These are phyloP conservation scores for Leccinum uliginosum DNA, from an alignment of 768 basidiomycete species.

Conservation along the genomic window DNA sequence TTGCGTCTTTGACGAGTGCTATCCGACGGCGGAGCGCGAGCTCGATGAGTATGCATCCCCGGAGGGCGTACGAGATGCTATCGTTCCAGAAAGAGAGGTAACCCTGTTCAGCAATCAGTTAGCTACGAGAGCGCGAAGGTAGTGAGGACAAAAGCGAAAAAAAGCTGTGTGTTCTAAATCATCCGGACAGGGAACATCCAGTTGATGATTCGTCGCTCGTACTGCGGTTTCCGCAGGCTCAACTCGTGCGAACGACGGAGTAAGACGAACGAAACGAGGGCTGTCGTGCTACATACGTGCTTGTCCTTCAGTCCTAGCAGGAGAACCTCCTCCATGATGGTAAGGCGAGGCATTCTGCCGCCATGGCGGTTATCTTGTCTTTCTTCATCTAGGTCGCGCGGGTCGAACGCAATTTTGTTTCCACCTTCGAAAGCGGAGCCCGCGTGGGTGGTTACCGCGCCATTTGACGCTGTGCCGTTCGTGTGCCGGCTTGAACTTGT, in stretches of 20 bases:
- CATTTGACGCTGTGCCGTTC: slow-evolving; percentile 29
- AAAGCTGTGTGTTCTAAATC: slow-evolving; percentile 1
- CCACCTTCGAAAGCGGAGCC: slow-evolving; percentile 85
- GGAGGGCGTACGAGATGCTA: slow-evolving; percentile 97
- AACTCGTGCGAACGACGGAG: slow-evolving; percentile 6
- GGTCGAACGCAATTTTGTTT: slow-evolving; percentile 89
- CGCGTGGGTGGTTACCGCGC: slow-evolving; percentile 49
- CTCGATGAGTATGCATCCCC: slow-evolving; percentile 98
- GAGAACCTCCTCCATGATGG: slow-evolving; percentile 96
- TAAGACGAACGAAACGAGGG: neutral
- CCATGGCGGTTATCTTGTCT: slow-evolving; percentile 60
- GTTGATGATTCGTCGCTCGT: slow-evolving; percentile 5
- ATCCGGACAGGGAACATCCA: slow-evolving; percentile 3
- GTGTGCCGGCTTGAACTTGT: slow-evolving; percentile 25
- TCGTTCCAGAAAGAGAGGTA: slow-evolving; percentile 99
- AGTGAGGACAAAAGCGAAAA: neutral
- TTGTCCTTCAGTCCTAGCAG: slow-evolving; percentile 94
- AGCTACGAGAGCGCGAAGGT: slow-evolving; percentile 5
- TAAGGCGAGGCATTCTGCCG: slow-evolving; percentile 77
- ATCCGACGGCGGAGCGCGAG: slow-evolving; percentile 94
- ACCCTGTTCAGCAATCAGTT: slow-evolving; percentile 45
- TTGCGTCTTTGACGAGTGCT: slow-evolving; percentile 82
- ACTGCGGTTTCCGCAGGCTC: slow-evolving; percentile 17
- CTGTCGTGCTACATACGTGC: slow-evolving; percentile 54
- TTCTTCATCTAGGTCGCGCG: slow-evolving; percentile 77